A percentile compares a stretch with the other conserved stretches of the same genome.
These are phyloP conservation scores for Coemansia sp. DNA, from an alignment of 192 early-diverging fungal genomes.

Conservation along the genomic window DNA sequence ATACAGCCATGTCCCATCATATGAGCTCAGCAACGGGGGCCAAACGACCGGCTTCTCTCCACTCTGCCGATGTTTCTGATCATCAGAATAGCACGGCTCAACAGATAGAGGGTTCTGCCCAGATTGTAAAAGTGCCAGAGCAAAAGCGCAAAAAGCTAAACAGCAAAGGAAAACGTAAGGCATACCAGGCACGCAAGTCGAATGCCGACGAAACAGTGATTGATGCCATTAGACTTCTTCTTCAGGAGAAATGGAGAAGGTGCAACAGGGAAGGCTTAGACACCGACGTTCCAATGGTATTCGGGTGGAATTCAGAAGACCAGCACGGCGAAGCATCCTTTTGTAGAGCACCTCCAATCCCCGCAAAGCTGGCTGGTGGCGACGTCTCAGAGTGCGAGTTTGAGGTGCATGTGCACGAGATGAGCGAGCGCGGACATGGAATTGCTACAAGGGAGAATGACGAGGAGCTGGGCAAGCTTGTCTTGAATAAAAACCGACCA, in stretches of 20 bases:
- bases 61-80: not conserved
- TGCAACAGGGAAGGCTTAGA: not conserved
- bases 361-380: conserved; percentile 42
- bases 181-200: conserved; percentile 23
- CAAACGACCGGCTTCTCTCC: conserved; percentile 1
- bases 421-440: conserved; percentile 43
- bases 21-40: not conserved
- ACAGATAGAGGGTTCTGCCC: not conserved
- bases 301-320: conserved; percentile 42
- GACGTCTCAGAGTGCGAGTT: conserved; percentile 32
- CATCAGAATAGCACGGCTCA: not conserved
- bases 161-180: conserved; percentile 11
- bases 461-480: conserved; percentile 30
- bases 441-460: conserved; percentile 42
- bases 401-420: conserved; percentile 41
- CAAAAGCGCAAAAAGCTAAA: conserved; percentile 34
- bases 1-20: not conserved
- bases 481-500: conserved; percentile 23
- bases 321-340: conserved; percentile 27
- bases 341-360: conserved; percentile 32
- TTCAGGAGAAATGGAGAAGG: conserved; percentile 22
- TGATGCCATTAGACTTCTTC: conserved; percentile 33
- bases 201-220: conserved; percentile 41
- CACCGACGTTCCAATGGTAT: conserved; percentile 16
- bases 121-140: conserved; percentile 1